phyloP scores from a whole-genome alignment of 208 protist species.

The Perkinsela sp. region DNA sequence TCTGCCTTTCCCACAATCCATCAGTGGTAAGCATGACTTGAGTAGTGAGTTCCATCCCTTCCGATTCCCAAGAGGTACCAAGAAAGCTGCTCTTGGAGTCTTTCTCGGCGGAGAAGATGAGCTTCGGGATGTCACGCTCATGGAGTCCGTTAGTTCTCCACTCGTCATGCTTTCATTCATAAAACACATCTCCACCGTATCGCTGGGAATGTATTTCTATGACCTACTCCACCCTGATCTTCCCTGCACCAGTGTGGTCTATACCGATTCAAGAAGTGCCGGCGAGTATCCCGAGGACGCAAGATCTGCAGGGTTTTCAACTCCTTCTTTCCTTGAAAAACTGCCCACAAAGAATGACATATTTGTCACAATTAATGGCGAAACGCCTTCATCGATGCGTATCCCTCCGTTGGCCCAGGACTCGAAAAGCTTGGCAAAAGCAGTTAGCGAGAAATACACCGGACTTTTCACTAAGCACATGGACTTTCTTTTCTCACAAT shows the following conservation, averaged over 20 bases:
- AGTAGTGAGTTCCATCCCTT: not conserved
- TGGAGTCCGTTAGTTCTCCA: not conserved
- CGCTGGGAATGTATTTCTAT: not conserved
- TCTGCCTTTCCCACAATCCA: not conserved
- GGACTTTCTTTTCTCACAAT: not conserved
- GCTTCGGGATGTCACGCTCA: not conserved
- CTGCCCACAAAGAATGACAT: not conserved
- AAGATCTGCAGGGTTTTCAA: not conserved
- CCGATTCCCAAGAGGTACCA: not conserved
- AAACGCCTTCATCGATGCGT: not conserved
- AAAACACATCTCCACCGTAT: not conserved
- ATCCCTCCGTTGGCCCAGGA: not conserved
- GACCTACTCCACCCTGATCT: not conserved
- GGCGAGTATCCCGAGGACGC: not conserved
- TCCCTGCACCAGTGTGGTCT: not conserved
- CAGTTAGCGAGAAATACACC: not conserved
- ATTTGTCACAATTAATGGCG: not conserved
- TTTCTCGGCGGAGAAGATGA: not conserved
- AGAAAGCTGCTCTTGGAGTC: not conserved
- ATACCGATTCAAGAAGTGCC: not conserved
- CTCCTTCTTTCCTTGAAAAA: not conserved
- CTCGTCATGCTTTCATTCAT: not conserved
- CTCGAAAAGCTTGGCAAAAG: not conserved
- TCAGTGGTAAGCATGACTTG: not conserved
- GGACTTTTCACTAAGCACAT: not conserved